phyloP scores from a whole-genome alignment of 2,329 filamentous ascomycete species.

The Colletotrichum shisoi region DNA sequence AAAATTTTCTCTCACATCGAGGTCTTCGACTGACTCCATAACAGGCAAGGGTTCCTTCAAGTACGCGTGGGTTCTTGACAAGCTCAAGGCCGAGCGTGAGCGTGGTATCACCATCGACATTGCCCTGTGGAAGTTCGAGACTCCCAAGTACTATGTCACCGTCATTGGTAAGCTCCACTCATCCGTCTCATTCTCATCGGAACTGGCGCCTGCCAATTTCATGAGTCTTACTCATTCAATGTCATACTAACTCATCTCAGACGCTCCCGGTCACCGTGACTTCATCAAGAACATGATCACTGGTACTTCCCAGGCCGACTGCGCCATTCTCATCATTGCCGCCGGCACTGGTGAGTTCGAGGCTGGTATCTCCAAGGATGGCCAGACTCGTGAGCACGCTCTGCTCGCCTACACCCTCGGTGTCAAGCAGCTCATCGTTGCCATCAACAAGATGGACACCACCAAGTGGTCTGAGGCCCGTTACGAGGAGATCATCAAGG shows the following conservation, averaged over 20 bases:
- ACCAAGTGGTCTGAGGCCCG: slow-evolving; percentile 96
- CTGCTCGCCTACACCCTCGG: slow-evolving; percentile 99
- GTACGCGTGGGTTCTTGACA: slow-evolving; percentile 97
- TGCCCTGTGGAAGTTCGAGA: slow-evolving; percentile 99
- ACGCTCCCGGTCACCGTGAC: slow-evolving; percentile 99
- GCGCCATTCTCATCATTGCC: slow-evolving; percentile 99
- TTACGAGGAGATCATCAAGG: slow-evolving; percentile 99
- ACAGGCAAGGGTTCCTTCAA: slow-evolving; percentile 99
- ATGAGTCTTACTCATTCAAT: background rate
- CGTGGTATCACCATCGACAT: slow-evolving; percentile 99
- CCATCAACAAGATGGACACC: slow-evolving; percentile 99
- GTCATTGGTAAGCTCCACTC: slow-evolving; percentile 79
- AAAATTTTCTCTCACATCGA: slow-evolving; percentile 3
- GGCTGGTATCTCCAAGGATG: slow-evolving; percentile 99
- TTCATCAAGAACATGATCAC: slow-evolving; percentile 99
- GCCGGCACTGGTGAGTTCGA: slow-evolving; percentile 99
- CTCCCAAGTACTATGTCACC: slow-evolving; percentile 95
- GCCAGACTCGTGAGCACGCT: slow-evolving; percentile 99
- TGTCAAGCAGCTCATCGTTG: slow-evolving; percentile 99
- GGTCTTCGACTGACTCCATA: slow-evolving; percentile 66
- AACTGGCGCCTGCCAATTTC: background rate
- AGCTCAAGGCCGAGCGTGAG: slow-evolving; percentile 99
- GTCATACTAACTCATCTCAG: slow-evolving; percentile 51
- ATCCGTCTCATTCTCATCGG: background rate
- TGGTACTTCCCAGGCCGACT: slow-evolving; percentile 99